Evolutionary conservation across 306 rosid genomes (phyloP), one percentile per base, ranked within the genome.

Genomic region (Sphenostylis stenocarpa): DNA sequence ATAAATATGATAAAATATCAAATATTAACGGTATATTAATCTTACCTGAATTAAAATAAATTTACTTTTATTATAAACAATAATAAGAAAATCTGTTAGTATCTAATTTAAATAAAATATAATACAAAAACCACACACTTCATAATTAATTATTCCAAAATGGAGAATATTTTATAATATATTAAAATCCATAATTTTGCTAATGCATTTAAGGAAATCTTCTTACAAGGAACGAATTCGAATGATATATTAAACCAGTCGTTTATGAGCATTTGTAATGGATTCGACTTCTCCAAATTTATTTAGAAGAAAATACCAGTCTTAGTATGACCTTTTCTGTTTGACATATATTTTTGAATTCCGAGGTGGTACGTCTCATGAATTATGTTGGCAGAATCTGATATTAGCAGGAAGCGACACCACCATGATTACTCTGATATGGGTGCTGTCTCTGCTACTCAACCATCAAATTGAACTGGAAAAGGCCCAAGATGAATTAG

Each of bases 371-470:
- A 44, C 49, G 23, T 76, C 57, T 45, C 17, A 57, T 57, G 3
- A 57, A 57, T 56, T 56, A 56, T 56, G 17, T 24, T 75, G 41
- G 85, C 81, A 81, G 85, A 85, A 85, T 62, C 51, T 85, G 45
- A 73, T 84, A 58, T 72, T 84, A 67, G 87, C 85, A 61, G 85
- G 85, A 78, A 74, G 84, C 4, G 84, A 85, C 75, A 39, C 74
- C 33, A 85, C 67, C 47, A 60, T 67, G 85, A 33, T 85, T 33
- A 5, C 72, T 55, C 72, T 85, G 21, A 81, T 41, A 52, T 85
- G 88, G 84, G 75, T 75, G n/a, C 45, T 85, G 4, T 77, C 84
- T 72, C 71, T 81, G 26, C 39, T 85, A 63, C 73, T 81, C 17
- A 81, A 85, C 73, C 58, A 81, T 65, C 52, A 17, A 57, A 12